These are phyloP conservation scores for Coemansia sp. DNA, from an alignment of 192 early-diverging fungal genomes.

Conservation along the genomic window DNA sequence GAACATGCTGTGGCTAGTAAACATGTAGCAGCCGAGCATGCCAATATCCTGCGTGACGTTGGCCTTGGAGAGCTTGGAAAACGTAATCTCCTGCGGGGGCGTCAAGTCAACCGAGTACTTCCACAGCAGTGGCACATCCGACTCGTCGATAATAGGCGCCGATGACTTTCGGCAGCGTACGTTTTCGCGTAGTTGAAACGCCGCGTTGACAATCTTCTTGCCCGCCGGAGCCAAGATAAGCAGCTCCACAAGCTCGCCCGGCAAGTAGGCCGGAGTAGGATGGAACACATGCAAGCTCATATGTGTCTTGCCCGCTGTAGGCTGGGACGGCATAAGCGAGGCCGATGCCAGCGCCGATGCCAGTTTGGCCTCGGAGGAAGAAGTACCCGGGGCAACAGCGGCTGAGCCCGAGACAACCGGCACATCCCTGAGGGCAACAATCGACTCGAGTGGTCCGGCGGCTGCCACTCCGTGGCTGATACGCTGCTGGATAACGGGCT, in stretches of 20 bases:
- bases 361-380: neutral
- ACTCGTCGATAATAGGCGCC: conserved; percentile 54
- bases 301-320: conserved; percentile 20
- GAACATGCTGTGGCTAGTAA: conserved; percentile 21
- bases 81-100: conserved; percentile 29
- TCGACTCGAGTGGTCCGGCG: conserved; percentile 31
- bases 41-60: conserved; percentile 46
- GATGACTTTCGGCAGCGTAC: conserved; percentile 54
- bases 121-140: conserved; percentile 53
- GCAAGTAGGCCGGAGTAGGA: conserved; percentile 36
- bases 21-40: conserved; percentile 43
- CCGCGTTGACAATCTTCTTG: conserved; percentile 38
- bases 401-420: neutral
- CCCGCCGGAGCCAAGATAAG: conserved; percentile 38
- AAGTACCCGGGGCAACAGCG: neutral
- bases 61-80: conserved; percentile 44
- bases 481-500: conserved; percentile 45
- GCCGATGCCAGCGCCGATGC: conserved; percentile 8
- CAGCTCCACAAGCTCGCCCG: conserved; percentile 49
- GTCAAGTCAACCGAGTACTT: conserved; percentile 42
- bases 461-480: conserved; percentile 17
- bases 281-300: conserved; percentile 50
- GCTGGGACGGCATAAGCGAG: conserved; percentile 26
- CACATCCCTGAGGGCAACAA: conserved; percentile 39
- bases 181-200: conserved; percentile 47